phyloP scores from a whole-genome alignment of 1,284 basidiomycete species.

The Marasmius tenuissimus region DNA sequence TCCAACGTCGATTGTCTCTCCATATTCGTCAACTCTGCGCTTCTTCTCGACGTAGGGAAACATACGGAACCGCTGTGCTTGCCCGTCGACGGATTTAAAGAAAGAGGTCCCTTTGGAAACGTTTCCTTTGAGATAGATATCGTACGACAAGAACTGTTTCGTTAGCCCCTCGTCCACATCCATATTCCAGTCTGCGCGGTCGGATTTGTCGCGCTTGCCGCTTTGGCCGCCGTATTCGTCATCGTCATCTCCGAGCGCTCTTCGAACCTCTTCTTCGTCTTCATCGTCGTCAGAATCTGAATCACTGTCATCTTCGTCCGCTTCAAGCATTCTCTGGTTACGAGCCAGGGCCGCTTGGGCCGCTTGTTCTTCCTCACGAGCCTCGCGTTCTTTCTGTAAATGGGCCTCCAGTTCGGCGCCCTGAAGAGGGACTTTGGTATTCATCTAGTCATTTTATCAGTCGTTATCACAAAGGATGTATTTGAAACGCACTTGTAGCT shows the following conservation, averaged over 20 bases:
- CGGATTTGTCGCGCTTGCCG: slow-evolving; percentile 49
- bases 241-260: slow-evolving; percentile 53
- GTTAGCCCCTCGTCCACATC: slow-evolving; percentile 73
- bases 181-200: slow-evolving; percentile 65
- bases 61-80: slow-evolving; percentile 87
- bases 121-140: slow-evolving; percentile 96
- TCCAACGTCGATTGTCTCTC: slow-evolving; percentile 91
- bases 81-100: slow-evolving; percentile 73
- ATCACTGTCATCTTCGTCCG: slow-evolving; percentile 71
- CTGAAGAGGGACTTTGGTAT: slow-evolving; percentile 84
- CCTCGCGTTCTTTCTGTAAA: slow-evolving; percentile 75
- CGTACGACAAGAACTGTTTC: slow-evolving; percentile 82
- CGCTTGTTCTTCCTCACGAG: slow-evolving; percentile 86
- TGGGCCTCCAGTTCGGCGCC: slow-evolving; percentile 85
- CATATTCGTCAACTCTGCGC: slow-evolving; percentile 91
- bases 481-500: slow-evolving; percentile 55
- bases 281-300: slow-evolving; percentile 50
- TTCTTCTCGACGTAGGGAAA: slow-evolving; percentile 97
- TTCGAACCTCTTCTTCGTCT: slow-evolving; percentile 73
- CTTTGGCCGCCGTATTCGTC: slow-evolving; percentile 32
- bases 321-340: slow-evolving; percentile 88
- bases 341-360: slow-evolving; percentile 85
- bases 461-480: not conserved
- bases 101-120: slow-evolving; percentile 81
- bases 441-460: slow-evolving; percentile 53